Percentiles rank a stretch among this genome's conserved stretches.
Evolutionary conservation across 495 filamentous ascomycete species (phyloP).

Genomic region (Polyplosphaeria fusca): DNA sequence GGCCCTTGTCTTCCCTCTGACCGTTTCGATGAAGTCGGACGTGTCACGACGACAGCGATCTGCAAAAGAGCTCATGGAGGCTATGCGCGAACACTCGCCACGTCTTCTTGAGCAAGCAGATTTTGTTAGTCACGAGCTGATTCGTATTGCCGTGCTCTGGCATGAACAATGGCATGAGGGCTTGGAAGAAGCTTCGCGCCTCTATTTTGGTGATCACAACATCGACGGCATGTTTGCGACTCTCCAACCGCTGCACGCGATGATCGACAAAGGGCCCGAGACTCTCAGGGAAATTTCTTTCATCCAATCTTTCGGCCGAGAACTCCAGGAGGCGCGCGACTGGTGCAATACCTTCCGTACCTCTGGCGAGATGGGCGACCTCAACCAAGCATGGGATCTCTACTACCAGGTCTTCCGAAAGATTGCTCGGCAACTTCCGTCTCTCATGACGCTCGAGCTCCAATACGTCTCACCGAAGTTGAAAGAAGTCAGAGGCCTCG

Average conservation of each 20-base stretch:
- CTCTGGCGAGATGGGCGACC: constrained; percentile 82
- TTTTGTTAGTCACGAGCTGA: constrained; percentile 88
- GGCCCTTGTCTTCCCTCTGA: constrained; percentile 98
- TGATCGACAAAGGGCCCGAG: constrained; percentile 85
- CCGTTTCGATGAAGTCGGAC: constrained; percentile 96
- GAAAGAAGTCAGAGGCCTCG: constrained; percentile 74
- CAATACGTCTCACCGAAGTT: constrained; percentile 94
- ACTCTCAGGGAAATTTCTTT: constrained; percentile 95
- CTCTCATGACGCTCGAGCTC: constrained; percentile 86
- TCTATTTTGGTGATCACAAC: constrained; percentile 89
- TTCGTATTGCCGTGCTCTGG: constrained; percentile 94
- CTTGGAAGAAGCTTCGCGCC: constrained; percentile 91
- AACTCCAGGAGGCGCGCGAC: constrained; percentile 88
- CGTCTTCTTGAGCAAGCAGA: constrained; percentile 93
- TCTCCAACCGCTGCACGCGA: constrained; percentile 83
- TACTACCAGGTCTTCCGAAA: constrained; percentile 97
- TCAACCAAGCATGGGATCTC: constrained; percentile 97
- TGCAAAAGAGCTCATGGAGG: constrained; percentile 91
- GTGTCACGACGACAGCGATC: constrained; percentile 73
- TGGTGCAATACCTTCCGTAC: constrained; percentile 90
- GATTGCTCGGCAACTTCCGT: constrained; percentile 88
- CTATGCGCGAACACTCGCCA: constrained; percentile 92
- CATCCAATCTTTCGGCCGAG: constrained; percentile 93
- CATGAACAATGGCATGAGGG: constrained; percentile 99
- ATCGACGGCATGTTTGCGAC: constrained; percentile 95